A percentile compares a stretch with the other conserved stretches of the same genome.
Evolutionary conservation across 2,329 filamentous ascomycete species (phyloP).

Genomic region (Alternaria sp.): DNA sequence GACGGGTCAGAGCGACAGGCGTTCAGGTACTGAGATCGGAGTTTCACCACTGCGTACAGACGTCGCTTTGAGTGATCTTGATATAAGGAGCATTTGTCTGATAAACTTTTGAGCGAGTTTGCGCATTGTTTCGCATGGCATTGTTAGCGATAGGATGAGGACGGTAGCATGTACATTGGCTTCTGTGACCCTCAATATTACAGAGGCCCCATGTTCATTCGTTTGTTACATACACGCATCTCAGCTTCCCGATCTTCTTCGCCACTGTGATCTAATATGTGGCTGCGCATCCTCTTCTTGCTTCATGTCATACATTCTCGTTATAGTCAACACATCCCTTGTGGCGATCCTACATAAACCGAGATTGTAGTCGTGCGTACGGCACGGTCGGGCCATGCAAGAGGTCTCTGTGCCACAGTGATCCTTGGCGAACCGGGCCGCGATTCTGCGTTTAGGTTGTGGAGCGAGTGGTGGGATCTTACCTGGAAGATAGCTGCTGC

Average conservation of each 20-base stretch:
- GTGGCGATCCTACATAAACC: background rate
- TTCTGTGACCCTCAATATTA: background rate
- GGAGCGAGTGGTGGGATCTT: background rate
- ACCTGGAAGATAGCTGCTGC: background rate
- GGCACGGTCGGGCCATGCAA: conserved; percentile 1
- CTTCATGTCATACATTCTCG: background rate
- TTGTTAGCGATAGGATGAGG: background rate
- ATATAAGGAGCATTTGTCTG: background rate
- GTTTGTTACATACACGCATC: background rate
- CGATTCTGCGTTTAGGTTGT: background rate
- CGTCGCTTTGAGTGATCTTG: background rate
- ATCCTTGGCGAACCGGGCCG: background rate
- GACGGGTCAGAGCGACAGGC: conserved; percentile 23
- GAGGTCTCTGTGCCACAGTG: background rate
- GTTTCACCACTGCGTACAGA: conserved; percentile 19
- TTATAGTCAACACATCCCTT: background rate
- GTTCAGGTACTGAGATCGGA: conserved; percentile 22
- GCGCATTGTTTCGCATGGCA: background rate
- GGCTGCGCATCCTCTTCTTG: background rate
- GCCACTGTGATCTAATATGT: background rate
- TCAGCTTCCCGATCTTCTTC: background rate
- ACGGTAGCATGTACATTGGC: background rate
- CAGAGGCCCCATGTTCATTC: background rate
- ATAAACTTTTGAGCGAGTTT: background rate
- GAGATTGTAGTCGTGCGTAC: background rate